A percentile compares a stretch with the other conserved stretches of the same genome.
Evolutionary conservation across 164 flowering plant genomes (phyloP).

Genomic region (Houttuynia cordata): DNA sequence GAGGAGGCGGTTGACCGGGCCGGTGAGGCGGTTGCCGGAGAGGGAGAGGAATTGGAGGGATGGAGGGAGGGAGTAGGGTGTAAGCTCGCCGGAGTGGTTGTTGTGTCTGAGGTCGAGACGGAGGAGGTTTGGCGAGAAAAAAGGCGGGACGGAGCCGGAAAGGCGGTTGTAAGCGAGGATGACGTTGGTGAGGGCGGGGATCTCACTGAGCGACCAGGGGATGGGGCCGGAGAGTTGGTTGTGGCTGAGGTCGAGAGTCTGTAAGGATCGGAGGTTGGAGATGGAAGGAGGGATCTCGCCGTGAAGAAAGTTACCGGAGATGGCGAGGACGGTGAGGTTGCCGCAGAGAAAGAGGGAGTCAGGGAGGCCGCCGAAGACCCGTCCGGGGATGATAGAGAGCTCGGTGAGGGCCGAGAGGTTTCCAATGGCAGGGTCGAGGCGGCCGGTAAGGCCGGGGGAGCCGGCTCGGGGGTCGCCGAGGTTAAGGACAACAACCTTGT

Average conservation of each 20-base stretch:
- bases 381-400: constrained; percentile 77
- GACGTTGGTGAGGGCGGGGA: constrained; percentile 48
- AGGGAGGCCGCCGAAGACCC: constrained; percentile 58
- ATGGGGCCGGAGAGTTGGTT: constrained; percentile 55
- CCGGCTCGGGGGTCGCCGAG: constrained; percentile 88
- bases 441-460: constrained; percentile 76
- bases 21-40: constrained; percentile 55
- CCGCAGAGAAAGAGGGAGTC: constrained; percentile 34
- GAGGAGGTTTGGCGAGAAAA: constrained; percentile 34
- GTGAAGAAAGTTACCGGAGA: constrained; percentile 64
- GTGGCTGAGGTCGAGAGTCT: constrained; percentile 80
- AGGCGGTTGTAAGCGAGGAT: constrained; percentile 68
- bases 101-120: constrained; percentile 83
- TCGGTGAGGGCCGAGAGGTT: constrained; percentile 60
- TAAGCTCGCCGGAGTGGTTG: constrained; percentile 56
- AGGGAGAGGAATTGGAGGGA: constrained; percentile 71
- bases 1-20: constrained; percentile 46
- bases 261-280: constrained; percentile 31
- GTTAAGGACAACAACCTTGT: constrained; percentile 37
- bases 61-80: constrained; percentile 39
- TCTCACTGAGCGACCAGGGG: constrained; percentile 36
- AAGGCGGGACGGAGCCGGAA: constrained; percentile 56
- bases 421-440: constrained; percentile 60
- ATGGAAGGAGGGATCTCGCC: constrained; percentile 52
- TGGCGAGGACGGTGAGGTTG: constrained; percentile 53